Evolutionary conservation across 2,329 filamentous ascomycete species (phyloP).

Genomic region (Talaromyces amestolkiae): DNA sequence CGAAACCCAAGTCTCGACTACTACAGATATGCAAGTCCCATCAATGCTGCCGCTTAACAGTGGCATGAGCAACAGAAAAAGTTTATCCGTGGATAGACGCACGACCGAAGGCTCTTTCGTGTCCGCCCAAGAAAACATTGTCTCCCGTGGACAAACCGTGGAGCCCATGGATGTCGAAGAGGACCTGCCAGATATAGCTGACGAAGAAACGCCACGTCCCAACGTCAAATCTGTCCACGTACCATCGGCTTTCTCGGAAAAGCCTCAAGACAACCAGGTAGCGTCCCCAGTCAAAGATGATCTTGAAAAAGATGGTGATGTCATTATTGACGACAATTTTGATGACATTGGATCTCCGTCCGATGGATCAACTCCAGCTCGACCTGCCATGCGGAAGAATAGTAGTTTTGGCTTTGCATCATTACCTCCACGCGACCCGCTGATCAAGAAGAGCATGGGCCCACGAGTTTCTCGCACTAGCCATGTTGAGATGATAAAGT

Average conservation of each 20-base stretch:
- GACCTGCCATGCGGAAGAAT: slow-evolving; percentile 73
- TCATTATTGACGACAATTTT: slow-evolving; percentile 35
- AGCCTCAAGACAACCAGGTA: slow-evolving; percentile 22
- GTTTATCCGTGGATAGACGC: slow-evolving; percentile 34
- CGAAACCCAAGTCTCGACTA: slow-evolving; percentile 21
- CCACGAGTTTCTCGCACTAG: slow-evolving; percentile 71
- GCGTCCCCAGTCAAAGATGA: slow-evolving; percentile 20
- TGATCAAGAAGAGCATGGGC: slow-evolving; percentile 82
- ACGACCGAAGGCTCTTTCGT: slow-evolving; percentile 48
- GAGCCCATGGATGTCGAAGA: slow-evolving; percentile 38
- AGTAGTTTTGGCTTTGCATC: slow-evolving; percentile 94
- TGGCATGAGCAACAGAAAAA: slow-evolving; percentile 23
- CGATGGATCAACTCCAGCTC: slow-evolving; percentile 47
- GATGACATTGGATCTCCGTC: slow-evolving; percentile 51
- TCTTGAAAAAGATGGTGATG: slow-evolving; percentile 28
- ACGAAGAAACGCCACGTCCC: slow-evolving; percentile 22
- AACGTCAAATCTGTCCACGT: slow-evolving; percentile 18
- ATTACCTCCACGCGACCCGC: slow-evolving; percentile 82
- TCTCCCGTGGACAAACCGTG: slow-evolving; percentile 35
- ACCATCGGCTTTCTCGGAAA: slow-evolving; percentile 19
- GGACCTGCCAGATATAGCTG: slow-evolving; percentile 24
- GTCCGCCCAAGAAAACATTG: slow-evolving; percentile 43
- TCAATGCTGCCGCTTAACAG: slow-evolving; percentile 17
- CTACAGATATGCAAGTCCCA: slow-evolving; percentile 21
- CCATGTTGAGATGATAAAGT: slow-evolving; percentile 64